phyloP scores from a whole-genome alignment of 768 basidiomycete genomes.

The Pulveroboletus sp. region DNA sequence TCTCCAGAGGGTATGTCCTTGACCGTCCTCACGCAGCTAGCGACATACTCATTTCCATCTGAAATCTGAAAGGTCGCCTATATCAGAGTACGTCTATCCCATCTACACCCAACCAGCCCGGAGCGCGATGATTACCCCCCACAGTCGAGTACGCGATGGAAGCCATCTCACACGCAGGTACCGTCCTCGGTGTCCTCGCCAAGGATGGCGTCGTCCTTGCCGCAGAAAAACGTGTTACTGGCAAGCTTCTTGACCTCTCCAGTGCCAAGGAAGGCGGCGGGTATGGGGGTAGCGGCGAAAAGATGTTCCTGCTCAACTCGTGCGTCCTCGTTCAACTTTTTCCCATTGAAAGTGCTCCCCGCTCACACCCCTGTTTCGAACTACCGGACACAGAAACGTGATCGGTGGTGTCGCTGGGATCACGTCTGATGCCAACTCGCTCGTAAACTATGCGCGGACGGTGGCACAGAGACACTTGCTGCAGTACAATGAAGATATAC shows the following conservation, averaged over 20 bases:
- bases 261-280: constrained; percentile 74
- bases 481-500: constrained; percentile 94
- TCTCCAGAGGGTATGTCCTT: constrained; percentile 81
- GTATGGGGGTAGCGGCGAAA: constrained; percentile 95
- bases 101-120: not conserved
- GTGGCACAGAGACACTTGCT: constrained; percentile 88
- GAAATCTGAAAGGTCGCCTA: constrained; percentile 67
- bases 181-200: constrained; percentile 88
- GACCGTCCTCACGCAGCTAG: constrained; percentile 3
- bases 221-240: constrained; percentile 97
- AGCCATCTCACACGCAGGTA: constrained; percentile 93
- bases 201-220: constrained; percentile 89
- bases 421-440: constrained; percentile 95
- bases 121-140: constrained; percentile 1
- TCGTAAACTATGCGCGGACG: constrained; percentile 89
- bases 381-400: constrained; percentile 63
- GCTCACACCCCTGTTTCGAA: not conserved
- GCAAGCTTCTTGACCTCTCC: constrained; percentile 91
- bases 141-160: constrained; percentile 99
- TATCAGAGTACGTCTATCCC: constrained; percentile 75
- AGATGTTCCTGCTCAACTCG: constrained; percentile 95
- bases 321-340: constrained; percentile 31
- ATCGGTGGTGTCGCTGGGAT: constrained; percentile 93
- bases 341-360: not conserved
- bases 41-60: constrained; percentile 4